phyloP scores from a whole-genome alignment of 2,329 filamentous ascomycete genomes.

The Aaosphaeria arxii region DNA sequence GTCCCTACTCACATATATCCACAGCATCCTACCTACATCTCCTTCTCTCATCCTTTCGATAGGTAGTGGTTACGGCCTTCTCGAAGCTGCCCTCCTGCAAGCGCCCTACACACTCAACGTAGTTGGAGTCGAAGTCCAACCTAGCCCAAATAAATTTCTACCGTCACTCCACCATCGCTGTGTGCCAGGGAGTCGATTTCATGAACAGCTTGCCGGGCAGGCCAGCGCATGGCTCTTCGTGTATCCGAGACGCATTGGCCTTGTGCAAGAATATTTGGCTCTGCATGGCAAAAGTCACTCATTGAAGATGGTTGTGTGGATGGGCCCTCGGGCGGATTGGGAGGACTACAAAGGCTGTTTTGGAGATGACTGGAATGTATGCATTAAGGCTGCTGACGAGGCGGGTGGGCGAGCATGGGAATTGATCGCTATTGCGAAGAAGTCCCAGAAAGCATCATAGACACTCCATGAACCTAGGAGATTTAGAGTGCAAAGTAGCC shows the following conservation, averaged over 20 bases:
- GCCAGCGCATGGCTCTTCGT: constrained; percentile 52
- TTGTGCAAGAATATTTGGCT: constrained; percentile 46
- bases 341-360: constrained; percentile 30
- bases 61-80: constrained; percentile 51
- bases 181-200: constrained; percentile 45
- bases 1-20: constrained; percentile 23
- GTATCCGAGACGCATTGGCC: constrained; percentile 49
- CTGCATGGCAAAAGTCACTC: constrained; percentile 17
- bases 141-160: constrained; percentile 46
- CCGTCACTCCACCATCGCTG: constrained; percentile 39
- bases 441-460: not conserved
- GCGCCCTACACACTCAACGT: constrained; percentile 25
- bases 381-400: constrained; percentile 17
- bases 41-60: constrained; percentile 40
- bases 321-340: constrained; percentile 45
- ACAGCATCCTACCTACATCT: constrained; percentile 17
- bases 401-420: constrained; percentile 34
- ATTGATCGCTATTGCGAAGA: constrained; percentile 21
- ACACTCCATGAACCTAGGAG: too few species aligned
- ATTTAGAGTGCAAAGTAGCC: too few species aligned
- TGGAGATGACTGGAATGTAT: constrained; percentile 11
- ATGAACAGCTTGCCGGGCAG: constrained; percentile 41
- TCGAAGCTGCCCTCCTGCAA: constrained; percentile 44
- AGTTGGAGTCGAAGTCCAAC: constrained; percentile 49
- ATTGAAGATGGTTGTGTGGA: constrained; percentile 40